Conservation (phyloP, 371 early-diverging fungal genomes). For the Capillidium heterosporum region DNA sequence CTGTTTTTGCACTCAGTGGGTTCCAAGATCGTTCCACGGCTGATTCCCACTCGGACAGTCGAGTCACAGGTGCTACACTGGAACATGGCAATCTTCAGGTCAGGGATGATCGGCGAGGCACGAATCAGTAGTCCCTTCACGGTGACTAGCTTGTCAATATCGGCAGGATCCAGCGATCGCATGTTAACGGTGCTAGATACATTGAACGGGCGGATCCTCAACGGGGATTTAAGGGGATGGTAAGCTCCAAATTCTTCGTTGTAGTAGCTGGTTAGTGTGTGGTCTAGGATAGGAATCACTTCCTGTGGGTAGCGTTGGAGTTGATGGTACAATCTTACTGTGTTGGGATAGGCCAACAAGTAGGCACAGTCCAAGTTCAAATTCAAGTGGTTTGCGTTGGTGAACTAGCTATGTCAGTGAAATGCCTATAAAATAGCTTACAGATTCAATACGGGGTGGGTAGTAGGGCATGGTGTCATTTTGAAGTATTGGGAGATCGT, state of each 20-base stretch:
- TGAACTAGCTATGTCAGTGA: conserved; percentile 5
- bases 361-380: conserved; percentile 86
- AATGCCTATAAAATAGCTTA: conserved; percentile 20
- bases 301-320: conserved; percentile 94
- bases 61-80: conserved; percentile 76
- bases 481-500: conserved; percentile 16
- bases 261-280: conserved; percentile 63
- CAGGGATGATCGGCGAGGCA: conserved; percentile 85
- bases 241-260: conserved; percentile 46
- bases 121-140: conserved; percentile 95
- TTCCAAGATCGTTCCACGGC: conserved; percentile 84
- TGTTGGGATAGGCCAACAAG: conserved; percentile 40
- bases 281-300: conserved; percentile 92
- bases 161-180: conserved; percentile 88
- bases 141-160: conserved; percentile 94
- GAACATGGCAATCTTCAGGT: conserved; percentile 85
- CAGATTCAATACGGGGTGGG: conserved; percentile 35
- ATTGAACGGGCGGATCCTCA: conserved; percentile 83
- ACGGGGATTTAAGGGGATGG: conserved; percentile 4
- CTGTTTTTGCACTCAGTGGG: conserved; percentile 78
- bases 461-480: conserved; percentile 46
- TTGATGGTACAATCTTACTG: conserved; percentile 60
- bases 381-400: conserved; percentile 27
- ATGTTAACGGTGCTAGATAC: conserved; percentile 64
- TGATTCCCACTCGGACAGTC: conserved; percentile 60